Base-by-base conservation (phyloP, 2,329 filamentous ascomycete genomes). In the Penicillium sp. region DNA sequence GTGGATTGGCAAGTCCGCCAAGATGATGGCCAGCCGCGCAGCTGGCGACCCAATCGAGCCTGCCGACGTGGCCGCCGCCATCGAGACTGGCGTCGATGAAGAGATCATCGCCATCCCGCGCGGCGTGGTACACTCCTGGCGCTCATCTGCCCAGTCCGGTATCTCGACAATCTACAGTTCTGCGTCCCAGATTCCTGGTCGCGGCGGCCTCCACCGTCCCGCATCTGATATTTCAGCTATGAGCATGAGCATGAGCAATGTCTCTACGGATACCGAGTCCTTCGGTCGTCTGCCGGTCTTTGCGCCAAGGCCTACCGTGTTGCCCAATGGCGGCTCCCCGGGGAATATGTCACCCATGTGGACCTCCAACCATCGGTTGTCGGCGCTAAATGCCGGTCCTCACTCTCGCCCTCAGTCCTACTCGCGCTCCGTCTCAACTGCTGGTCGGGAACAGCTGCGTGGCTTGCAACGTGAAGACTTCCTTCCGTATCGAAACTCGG, bases 1-100 rank as follows among this genome's bases (percentile, higher is more conserved):
- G 50, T 79, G 77, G 77, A 66, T 72, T 33, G 69, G 68, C 44
- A 72, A 72, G 54, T 61, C 63, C 3, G 57, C 58, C 9, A 69
- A 66, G 47, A 55, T 62, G 37, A 68, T 69, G 62, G 58, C 61
- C 28, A 62, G 46, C 24, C 59, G 64, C 4, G 49, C 55, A 19
- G 56, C 53, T 8, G 61, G 55, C 12, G 54, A 59, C 29, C 48
- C 56, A 19, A 56, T 53, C 19, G 63, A 64, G 19, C 60, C 62
- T 1, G 43, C 54, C 1, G 61, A 66, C 29, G 56, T 63, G 34
- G 54, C 62, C 40, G 55, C 60, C 0, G 64, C 62, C 29, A 48
- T 61, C 15, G 53, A 62, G 34, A 55, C 56, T 4, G 52, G 60
- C 9, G 61, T 64, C 13, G 64, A 69, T n/a, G 65, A 69, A 37